Conservation (phyloP, 192 early-diverging fungal genomes). For the Coemansia interrupta region DNA sequence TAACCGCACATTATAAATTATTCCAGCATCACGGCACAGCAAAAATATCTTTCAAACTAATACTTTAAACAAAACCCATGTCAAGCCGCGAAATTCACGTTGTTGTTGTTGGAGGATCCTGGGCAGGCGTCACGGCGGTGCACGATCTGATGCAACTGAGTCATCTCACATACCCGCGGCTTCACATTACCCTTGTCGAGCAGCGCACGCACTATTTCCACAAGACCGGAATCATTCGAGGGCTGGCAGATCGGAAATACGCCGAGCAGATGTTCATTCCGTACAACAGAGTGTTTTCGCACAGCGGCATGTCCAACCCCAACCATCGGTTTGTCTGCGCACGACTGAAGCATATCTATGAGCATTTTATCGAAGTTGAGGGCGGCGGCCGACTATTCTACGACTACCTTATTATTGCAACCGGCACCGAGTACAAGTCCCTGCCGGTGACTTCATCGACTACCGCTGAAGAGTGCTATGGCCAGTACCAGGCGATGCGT, state of each 20-base stretch:
- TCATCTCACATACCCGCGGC: slow-evolving; percentile 27
- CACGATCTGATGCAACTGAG: slow-evolving; percentile 29
- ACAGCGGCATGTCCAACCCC: slow-evolving; percentile 11
- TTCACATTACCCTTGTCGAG: slow-evolving; percentile 56
- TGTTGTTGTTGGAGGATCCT: slow-evolving; percentile 56
- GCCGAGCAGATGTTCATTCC: slow-evolving; percentile 56
- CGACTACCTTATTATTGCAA: slow-evolving; percentile 68
- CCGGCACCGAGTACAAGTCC: slow-evolving; percentile 56
- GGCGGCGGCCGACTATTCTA: slow-evolving; percentile 56
- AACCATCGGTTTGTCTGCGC: slow-evolving; percentile 55
- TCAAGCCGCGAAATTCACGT: slow-evolving; percentile 45
- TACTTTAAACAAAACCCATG: slow-evolving; percentile 11
- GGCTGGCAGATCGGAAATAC: slow-evolving; percentile 50
- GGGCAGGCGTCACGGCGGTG: slow-evolving; percentile 55
- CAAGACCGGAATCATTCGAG: slow-evolving; percentile 56
- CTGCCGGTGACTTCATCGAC: slow-evolving; percentile 52
- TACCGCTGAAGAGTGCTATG: slow-evolving; percentile 31
- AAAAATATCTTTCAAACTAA: too few relatives aligned
- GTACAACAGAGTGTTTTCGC: slow-evolving; percentile 51
- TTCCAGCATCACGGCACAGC: too few relatives aligned
- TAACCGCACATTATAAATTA: too few relatives aligned
- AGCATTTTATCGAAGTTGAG: slow-evolving; percentile 52
- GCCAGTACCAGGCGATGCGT: slow-evolving; percentile 34
- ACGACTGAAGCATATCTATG: slow-evolving; percentile 43
- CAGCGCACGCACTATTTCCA: slow-evolving; percentile 58